Evolutionary conservation across 2,329 filamentous ascomycete species (phyloP).

Genomic region (Elsinoe necatrix): DNA sequence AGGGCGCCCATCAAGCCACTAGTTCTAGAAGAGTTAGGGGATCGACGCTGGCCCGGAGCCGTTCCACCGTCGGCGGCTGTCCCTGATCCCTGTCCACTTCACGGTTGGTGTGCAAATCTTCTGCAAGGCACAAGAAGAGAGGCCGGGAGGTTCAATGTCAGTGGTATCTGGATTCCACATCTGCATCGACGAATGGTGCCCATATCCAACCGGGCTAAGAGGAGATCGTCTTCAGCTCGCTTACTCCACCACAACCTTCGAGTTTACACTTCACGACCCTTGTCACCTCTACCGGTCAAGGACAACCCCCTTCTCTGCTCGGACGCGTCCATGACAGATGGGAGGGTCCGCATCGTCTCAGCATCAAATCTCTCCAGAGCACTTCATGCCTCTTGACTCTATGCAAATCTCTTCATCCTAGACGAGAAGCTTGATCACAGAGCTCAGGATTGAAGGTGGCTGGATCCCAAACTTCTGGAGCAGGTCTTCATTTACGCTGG

Average conservation of each 20-base stretch:
- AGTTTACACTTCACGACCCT: background rate
- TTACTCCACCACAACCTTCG: background rate
- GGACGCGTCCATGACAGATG: background rate
- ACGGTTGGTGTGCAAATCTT: background rate
- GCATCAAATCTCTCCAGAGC: no score
- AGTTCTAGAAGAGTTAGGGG: conserved; percentile 2
- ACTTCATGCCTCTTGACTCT: no score
- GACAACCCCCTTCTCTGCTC: background rate
- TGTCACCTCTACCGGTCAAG: background rate
- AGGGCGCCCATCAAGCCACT: background rate
- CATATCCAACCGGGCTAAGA: background rate
- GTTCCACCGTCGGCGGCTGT: background rate
- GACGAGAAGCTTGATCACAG: background rate
- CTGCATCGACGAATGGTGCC: no score
- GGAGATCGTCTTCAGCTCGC: background rate
- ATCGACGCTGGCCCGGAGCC: background rate
- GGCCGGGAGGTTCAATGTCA: no score
- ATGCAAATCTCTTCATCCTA: background rate
- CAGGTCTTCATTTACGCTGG: background rate
- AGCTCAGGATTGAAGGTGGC: background rate
- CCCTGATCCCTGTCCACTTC: background rate
- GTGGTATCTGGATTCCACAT: no score
- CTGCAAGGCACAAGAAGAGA: background rate
- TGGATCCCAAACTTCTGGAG: background rate
- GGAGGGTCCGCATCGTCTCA: no score